phyloP scores from a whole-genome alignment of 2,329 filamentous ascomycete genomes.

The Purpureocillium takamizusanense region DNA sequence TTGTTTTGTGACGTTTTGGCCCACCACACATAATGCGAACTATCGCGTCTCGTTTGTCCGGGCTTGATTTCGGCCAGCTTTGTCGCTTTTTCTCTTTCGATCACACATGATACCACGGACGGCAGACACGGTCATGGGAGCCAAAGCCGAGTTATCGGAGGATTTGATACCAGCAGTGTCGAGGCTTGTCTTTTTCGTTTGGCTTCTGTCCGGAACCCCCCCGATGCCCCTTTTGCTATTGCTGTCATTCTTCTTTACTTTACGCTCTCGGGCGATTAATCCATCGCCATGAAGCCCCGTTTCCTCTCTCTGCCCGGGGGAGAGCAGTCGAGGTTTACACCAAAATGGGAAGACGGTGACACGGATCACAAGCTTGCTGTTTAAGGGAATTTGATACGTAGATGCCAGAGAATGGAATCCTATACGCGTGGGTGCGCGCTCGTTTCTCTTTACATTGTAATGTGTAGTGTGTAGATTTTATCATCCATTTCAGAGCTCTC shows the following conservation, averaged over 20 bases:
- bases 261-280: too few relatives aligned
- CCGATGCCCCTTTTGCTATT: too few relatives aligned
- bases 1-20: neutral
- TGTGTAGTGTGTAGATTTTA: too few relatives aligned
- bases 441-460: too few relatives aligned
- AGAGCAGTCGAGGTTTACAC: too few relatives aligned
- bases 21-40: slow-evolving; percentile 4
- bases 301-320: neutral
- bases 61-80: slow-evolving; percentile 4
- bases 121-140: slow-evolving; percentile 6
- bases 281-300: too few relatives aligned
- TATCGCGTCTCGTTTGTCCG: slow-evolving; percentile 4
- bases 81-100: slow-evolving; percentile 2
- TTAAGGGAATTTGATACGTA: slow-evolving; percentile 4
- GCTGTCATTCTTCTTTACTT: too few relatives aligned
- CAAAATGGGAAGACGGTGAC: neutral
- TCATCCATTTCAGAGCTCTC: too few relatives aligned
- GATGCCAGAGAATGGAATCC: slow-evolving; percentile 4
- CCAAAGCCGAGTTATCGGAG: slow-evolving; percentile 3
- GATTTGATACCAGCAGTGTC: too few relatives aligned
- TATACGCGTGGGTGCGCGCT: too few relatives aligned
- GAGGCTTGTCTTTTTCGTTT: too few relatives aligned
- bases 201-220: too few relatives aligned
- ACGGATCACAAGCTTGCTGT: neutral
- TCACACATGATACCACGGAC: slow-evolving; percentile 17